These are phyloP conservation scores for Cronartium quercuum DNA, from an alignment of 1,284 basidiomycete genomes.

Conservation along the genomic window DNA sequence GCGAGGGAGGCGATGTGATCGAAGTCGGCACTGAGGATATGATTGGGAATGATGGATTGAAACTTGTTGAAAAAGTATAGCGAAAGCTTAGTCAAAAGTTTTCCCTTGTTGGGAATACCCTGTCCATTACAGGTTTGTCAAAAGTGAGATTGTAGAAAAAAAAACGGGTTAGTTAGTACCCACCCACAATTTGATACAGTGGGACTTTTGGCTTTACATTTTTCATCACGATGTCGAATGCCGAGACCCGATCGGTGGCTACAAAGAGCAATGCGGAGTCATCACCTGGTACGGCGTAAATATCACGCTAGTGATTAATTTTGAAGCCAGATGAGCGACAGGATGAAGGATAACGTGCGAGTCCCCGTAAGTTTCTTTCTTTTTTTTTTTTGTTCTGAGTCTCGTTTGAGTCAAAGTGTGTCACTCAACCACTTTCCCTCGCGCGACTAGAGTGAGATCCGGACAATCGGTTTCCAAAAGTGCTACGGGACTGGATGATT, in stretches of 20 bases:
- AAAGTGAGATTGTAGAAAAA: background rate
- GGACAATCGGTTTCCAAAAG: constrained; percentile 49
- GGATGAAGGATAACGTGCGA: background rate
- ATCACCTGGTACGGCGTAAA: constrained; percentile 64
- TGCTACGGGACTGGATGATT: background rate
- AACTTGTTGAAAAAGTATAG: constrained; percentile 88
- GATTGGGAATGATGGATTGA: constrained; percentile 69
- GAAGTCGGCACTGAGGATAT: constrained; percentile 63
- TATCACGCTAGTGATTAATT: constrained; percentile 58
- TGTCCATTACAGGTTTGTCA: constrained; percentile 49
- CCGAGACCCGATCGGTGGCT: constrained; percentile 90
- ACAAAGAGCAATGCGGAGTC: constrained; percentile 75
- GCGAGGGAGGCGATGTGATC: constrained; percentile 44
- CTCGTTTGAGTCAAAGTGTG: background rate
- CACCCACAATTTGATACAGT: constrained; percentile 39
- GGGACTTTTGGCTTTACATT: constrained; percentile 57
- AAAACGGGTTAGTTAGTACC: background rate
- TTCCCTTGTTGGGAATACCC: constrained; percentile 92
- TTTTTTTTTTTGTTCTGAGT: background rate
- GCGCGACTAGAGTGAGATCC: constrained; percentile 62
- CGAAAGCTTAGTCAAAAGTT: constrained; percentile 80
- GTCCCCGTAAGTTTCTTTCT: background rate
- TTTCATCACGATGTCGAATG: constrained; percentile 89
- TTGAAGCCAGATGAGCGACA: no score
- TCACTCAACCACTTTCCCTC: constrained; percentile 65